Base-by-base conservation (phyloP, 2,329 filamentous ascomycete species). In the Bipolaris oryzae region DNA sequence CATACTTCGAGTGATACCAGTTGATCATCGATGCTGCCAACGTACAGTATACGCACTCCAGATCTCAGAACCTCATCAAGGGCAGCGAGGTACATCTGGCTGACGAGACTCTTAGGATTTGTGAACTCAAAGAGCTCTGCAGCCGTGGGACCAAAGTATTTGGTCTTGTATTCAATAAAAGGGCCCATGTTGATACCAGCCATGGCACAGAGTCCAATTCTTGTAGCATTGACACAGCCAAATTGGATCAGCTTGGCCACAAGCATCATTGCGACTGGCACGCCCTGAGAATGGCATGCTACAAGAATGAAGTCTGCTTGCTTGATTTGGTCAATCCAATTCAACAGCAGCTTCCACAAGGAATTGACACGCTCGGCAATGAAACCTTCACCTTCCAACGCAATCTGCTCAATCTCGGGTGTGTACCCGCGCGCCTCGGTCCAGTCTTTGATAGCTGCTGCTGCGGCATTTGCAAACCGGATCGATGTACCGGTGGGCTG, bases 1-100 rank as follows among this genome's bases (percentile, higher is more conserved):
- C 79, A 71, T 76, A 90, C 89, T 82, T 97, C 94, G 72, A 99
- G 81, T 3, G 93, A 94, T 13, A 99, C 93, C 2, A 99, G 82
- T 76, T 99, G 95, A 75, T 99, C 95, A 74, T 99, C 95, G 49
- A 99, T 96, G 75, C 93, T 97, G 51, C 94, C 94, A 57, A 96
- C 84, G 73, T 93, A 97, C 0, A 92, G 90, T 46, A 98, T 86
- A 38, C 91, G 86, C 13, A 91, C 91, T 11, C 93, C 92, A 67
- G 91, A 89, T 15, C 88, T 84, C 6, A 99, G 80, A 1, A 89
- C 89, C 9, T 85, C 85, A 68, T 89, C 87, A 3, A 98, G 79
- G 0, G 92, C 87, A 25, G 87, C 81, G 66, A 91, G 87, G 64
- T 97, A 96, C 64, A 90, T 86, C 68, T 89, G 88, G 0, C 92